Evolutionary conservation across 2,329 filamentous ascomycete species (phyloP).

Genomic region (Talaromyces sp.): DNA sequence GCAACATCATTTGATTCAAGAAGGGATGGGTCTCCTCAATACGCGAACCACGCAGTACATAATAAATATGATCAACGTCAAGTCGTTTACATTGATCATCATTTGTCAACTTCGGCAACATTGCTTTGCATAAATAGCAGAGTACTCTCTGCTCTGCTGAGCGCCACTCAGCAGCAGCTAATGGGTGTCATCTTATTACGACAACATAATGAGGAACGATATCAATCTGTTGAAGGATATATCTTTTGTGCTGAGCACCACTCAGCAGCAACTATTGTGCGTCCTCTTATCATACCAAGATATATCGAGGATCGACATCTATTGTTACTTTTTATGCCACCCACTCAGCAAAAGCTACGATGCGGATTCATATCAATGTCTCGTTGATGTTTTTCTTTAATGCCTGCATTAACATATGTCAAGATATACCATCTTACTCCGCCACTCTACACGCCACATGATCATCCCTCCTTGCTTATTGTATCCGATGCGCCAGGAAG

Average conservation of each 20-base stretch:
- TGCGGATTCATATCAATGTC: background rate
- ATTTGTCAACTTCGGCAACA: background rate
- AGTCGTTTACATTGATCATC: background rate
- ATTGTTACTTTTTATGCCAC: background rate
- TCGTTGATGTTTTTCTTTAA: background rate
- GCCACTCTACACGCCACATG: background rate
- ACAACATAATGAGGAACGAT: background rate
- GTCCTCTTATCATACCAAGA: background rate
- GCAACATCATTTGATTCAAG: too few species aligned
- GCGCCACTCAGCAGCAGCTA: background rate
- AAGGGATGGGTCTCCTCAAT: too few species aligned
- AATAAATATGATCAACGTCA: background rate
- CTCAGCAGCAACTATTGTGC: background rate
- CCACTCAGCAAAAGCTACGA: background rate
- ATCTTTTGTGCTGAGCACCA: background rate
- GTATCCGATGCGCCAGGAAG: too few species aligned
- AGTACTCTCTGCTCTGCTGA: background rate
- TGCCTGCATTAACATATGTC: background rate
- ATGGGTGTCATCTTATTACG: background rate
- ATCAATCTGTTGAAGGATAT: too few species aligned
- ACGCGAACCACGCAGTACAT: too few species aligned
- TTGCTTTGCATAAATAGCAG: background rate
- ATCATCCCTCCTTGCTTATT: background rate
- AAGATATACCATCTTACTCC: background rate
- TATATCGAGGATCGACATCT: background rate